phyloP scores from a whole-genome alignment of 192 early-diverging fungal species.

The Funneliformis mosseae region DNA sequence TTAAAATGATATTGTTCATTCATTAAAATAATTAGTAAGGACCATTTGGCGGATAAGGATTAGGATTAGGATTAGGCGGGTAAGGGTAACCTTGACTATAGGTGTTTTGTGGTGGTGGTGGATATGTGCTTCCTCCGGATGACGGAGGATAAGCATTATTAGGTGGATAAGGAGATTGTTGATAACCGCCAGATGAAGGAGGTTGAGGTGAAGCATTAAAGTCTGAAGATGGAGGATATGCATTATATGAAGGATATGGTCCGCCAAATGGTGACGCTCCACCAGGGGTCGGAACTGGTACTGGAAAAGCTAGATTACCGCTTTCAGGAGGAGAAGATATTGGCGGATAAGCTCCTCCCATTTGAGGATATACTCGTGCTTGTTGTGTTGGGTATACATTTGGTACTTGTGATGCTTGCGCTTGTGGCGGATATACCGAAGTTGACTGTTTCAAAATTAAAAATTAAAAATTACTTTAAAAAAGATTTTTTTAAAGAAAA shows the following conservation, averaged over 20 bases:
- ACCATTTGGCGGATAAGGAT: neutral
- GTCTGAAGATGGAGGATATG: neutral
- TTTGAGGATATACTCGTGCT: neutral
- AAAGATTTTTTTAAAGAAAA: neutral
- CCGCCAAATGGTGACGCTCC: neutral
- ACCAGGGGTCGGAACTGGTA: slow-evolving; percentile 13
- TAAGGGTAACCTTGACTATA: slow-evolving; percentile 13
- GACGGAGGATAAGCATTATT: slow-evolving; percentile 28
- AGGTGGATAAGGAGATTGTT: neutral
- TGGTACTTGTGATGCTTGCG: neutral
- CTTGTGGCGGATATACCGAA: neutral
- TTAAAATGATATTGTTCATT: neutral
- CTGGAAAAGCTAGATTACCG: neutral
- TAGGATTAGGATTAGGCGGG: neutral
- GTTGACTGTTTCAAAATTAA: neutral
- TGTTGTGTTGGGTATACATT: neutral
- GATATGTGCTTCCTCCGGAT: neutral
- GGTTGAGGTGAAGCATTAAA: neutral
- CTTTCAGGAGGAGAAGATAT: neutral
- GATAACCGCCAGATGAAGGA: neutral
- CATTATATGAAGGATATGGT: neutral
- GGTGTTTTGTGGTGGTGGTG: neutral
- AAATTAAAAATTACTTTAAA: neutral
- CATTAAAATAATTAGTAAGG: neutral
- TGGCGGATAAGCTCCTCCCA: neutral